A percentile compares a stretch with the other conserved stretches of the same genome.
Evolutionary conservation across 768 basidiomycete species (phyloP).

Genomic region (Psilocybe tampanensis): DNA sequence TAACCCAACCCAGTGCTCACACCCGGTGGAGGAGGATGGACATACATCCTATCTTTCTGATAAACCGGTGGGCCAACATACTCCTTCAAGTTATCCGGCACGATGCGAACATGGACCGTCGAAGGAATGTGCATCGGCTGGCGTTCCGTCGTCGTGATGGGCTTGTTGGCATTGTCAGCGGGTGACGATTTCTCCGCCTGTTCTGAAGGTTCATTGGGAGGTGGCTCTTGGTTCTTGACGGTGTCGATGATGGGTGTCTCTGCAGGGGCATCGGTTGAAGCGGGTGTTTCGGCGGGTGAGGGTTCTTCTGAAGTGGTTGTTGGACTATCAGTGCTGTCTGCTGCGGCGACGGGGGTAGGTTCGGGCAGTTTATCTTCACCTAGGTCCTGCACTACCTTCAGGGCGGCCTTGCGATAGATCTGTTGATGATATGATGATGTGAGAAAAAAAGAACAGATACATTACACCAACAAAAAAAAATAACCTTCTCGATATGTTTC

Average conservation of each 20-base stretch:
- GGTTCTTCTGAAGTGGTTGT: background rate
- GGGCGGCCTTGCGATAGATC: conserved; percentile 96
- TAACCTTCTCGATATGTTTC: conserved; percentile 96
- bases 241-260: background rate
- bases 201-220: background rate
- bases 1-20: conserved; percentile 96
- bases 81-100: conserved; percentile 87
- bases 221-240: background rate
- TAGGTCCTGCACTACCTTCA: conserved; percentile 88
- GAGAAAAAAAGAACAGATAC: background rate
- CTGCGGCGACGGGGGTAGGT: conserved; percentile 33
- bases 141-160: conserved; percentile 59
- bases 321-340: conserved; percentile 3
- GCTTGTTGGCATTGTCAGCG: conserved; percentile 14
- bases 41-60: conserved; percentile 93
- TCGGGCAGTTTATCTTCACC: conserved; percentile 88
- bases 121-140: conserved; percentile 82
- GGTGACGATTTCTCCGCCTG: background rate
- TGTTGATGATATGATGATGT: conserved; percentile 32
- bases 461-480: background rate
- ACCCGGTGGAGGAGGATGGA: conserved; percentile 78
- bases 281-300: background rate
- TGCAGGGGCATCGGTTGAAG: background rate
- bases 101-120: conserved; percentile 78
- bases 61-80: conserved; percentile 97